Conservation (phyloP, 768 basidiomycete genomes). For the Hericium erinaceus region DNA sequence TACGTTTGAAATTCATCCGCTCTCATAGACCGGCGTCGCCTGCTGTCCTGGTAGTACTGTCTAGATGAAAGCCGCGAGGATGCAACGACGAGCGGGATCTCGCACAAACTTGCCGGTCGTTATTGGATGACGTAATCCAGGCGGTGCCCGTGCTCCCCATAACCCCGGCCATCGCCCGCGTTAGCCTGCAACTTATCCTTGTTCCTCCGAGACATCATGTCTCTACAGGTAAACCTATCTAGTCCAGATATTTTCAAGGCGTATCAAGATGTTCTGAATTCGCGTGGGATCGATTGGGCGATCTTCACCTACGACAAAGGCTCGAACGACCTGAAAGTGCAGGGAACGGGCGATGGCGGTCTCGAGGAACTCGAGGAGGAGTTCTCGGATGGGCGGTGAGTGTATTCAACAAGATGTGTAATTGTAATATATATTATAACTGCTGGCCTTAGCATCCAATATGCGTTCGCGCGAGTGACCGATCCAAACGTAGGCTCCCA, state of each 20-base stretch:
- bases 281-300: constrained; percentile 63
- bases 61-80: no score
- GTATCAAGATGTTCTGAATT: constrained; percentile 67
- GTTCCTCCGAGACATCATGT: constrained; percentile 36
- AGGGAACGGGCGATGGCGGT: constrained; percentile 64
- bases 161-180: no score
- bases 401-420: constrained; percentile 1
- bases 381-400: constrained; percentile 87
- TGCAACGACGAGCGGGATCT: no score
- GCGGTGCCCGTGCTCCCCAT: no score
- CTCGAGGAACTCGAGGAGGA: constrained; percentile 89
- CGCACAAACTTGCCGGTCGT: no score
- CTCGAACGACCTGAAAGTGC: constrained; percentile 81
- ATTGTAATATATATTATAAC: background rate
- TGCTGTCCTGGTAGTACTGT: no score
- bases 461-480: constrained; percentile 78
- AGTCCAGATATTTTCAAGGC: constrained; percentile 62
- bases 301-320: constrained; percentile 76
- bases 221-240: constrained; percentile 71
- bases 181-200: background rate
- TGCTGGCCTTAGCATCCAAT: constrained; percentile 67
- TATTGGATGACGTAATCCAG: no score
- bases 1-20: no score
- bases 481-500: constrained; percentile 65
- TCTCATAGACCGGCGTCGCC: no score